phyloP scores from a whole-genome alignment of 129 eudicot genomes.

The sunflower (Helianthus annuus) region HanXRQr2.0-SUNRISE NC_035433.2:114200981-114201480 shows the following conservation, averaged over 20 bases:
- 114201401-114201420: too few species aligned
- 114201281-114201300: background rate
- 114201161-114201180: background rate
- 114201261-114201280: slow-evolving; percentile 12
- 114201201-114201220: slow-evolving; percentile 7
- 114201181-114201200: background rate
- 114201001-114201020: slow-evolving; percentile 13
- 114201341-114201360: too few species aligned
- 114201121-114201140: background rate
- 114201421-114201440: too few species aligned
- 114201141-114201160: slow-evolving; percentile 9
- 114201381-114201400: too few species aligned
- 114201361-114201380: too few species aligned
- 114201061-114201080: slow-evolving; percentile 29
- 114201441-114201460: too few species aligned
- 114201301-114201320: too few species aligned
- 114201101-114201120: background rate
- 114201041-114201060: background rate
- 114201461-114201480: too few species aligned
- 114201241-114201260: slow-evolving; percentile 17
- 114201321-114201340: too few species aligned
- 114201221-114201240: slow-evolving; percentile 11
- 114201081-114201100: slow-evolving; percentile 22
- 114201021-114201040: slow-evolving; percentile 28
- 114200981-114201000: background rate